Conservation (phyloP, 2,329 filamentous ascomycete species). For the Fusarium dimerum region DNA sequence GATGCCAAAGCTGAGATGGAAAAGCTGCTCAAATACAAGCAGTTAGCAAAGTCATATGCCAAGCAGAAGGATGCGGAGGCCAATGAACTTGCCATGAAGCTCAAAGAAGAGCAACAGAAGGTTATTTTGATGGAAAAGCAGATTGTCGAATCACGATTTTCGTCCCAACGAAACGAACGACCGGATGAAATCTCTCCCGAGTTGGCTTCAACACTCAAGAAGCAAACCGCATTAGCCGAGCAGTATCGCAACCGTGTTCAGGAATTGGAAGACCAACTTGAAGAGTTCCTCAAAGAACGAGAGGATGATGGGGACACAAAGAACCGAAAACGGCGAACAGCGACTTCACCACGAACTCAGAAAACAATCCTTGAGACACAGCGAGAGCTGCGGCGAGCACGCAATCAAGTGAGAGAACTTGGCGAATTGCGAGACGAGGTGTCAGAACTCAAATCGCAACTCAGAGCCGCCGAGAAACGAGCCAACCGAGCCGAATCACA, state of each 20-base stretch:
- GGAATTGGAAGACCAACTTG: conserved; percentile 55
- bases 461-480: conserved; percentile 50
- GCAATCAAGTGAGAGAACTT: conserved; percentile 55
- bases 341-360: conserved; percentile 51
- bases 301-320: conserved; percentile 36
- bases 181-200: conserved; percentile 47
- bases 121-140: conserved; percentile 64
- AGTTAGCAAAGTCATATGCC: conserved; percentile 76
- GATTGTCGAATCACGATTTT: conserved; percentile 59
- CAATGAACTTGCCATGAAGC: conserved; percentile 62
- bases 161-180: conserved; percentile 31
- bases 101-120: conserved; percentile 68
- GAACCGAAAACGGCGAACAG: conserved; percentile 37
- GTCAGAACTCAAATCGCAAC: conserved; percentile 50
- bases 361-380: conserved; percentile 54
- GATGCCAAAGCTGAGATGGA: conserved; percentile 74
- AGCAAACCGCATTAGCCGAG: conserved; percentile 57
- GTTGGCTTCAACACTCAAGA: conserved; percentile 54
- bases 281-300: conserved; percentile 39
- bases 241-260: conserved; percentile 62
- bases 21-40: conserved; percentile 77
- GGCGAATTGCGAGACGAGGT: conserved; percentile 54
- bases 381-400: conserved; percentile 55
- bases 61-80: conserved; percentile 76
- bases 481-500: conserved; percentile 40